Evolutionary conservation across 805 yeast species (phyloP).

Genomic region (Yamadazyma tumulicola): DNA sequence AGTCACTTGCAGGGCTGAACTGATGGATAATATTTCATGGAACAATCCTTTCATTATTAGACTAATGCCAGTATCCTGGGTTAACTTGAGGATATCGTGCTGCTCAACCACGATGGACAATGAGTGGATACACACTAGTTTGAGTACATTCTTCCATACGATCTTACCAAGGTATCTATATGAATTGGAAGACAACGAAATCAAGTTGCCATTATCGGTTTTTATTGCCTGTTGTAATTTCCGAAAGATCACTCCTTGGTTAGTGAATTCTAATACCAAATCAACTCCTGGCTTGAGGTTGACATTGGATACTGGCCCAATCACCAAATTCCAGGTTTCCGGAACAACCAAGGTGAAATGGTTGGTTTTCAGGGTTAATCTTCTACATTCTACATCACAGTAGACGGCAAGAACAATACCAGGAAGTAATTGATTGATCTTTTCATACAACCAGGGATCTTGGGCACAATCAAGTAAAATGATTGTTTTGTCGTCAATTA

Average conservation of each 20-base stretch:
- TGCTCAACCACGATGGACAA: conserved; percentile 18
- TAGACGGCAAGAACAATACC: conserved; percentile 12
- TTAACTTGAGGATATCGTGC: conserved; percentile 13
- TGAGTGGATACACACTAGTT: conserved; percentile 13
- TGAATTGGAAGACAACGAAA: conserved; percentile 4
- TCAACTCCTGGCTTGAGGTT: neutral
- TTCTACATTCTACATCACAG: conserved; percentile 15
- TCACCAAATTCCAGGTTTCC: neutral
- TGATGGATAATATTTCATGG: conserved; percentile 11
- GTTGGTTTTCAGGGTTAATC: conserved; percentile 7
- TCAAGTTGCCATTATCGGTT: neutral
- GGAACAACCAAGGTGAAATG: conserved; percentile 9
- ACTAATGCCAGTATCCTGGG: conserved; percentile 3
- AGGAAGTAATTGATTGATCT: conserved; percentile 8
- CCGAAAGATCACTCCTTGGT: conserved; percentile 2
- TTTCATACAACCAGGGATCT: conserved; percentile 14
- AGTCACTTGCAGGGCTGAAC: conserved; percentile 6
- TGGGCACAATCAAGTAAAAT: conserved; percentile 14
- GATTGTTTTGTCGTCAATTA: conserved; percentile 7
- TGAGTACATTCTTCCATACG: conserved; percentile 13
- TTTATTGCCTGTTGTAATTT: neutral
- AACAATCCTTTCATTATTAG: conserved; percentile 16
- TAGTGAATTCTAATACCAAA: neutral
- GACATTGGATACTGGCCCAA: conserved; percentile 5
- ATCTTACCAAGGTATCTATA: conserved; percentile 3